Percentiles rank a stretch among this genome's conserved stretches.
Evolutionary conservation across 2,329 filamentous ascomycete genomes (phyloP).

Genomic region (Myriosclerotinia duriaeana): DNA sequence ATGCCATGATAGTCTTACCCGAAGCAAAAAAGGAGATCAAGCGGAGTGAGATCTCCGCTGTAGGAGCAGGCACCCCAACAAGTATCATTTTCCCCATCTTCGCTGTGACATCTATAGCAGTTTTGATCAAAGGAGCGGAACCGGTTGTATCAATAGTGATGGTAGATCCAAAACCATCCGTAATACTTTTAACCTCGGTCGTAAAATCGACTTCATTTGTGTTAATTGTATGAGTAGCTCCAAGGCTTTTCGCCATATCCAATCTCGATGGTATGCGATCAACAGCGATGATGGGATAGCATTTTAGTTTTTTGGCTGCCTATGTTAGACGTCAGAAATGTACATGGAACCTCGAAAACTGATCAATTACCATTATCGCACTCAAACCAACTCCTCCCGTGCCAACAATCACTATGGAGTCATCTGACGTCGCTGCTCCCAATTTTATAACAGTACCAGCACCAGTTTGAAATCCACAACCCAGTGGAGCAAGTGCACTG

Average conservation of each 20-base stretch:
- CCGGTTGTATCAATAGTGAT: conserved; percentile 28
- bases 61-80: conserved; percentile 18
- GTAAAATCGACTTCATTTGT: conserved; percentile 20
- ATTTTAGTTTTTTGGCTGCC: conserved; percentile 33
- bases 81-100: conserved; percentile 33
- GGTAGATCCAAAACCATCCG: conserved; percentile 14
- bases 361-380: conserved; percentile 37
- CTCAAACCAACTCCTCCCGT: conserved; percentile 40
- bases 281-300: conserved; percentile 36
- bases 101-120: conserved; percentile 25
- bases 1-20: conserved; percentile 15
- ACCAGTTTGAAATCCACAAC: conserved; percentile 41
- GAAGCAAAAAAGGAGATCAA: conserved; percentile 9
- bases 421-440: conserved; percentile 27
- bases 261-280: conserved; percentile 33
- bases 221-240: conserved; percentile 37
- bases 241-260: conserved; percentile 34
- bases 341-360: conserved; percentile 8
- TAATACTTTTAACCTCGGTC: conserved; percentile 24
- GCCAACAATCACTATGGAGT: conserved; percentile 39
- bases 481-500: conserved; percentile 37
- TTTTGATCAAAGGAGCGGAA: conserved; percentile 6
- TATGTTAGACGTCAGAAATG: background rate
- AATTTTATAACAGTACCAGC: conserved; percentile 37
- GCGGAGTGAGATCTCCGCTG: conserved; percentile 9